Evolutionary conservation across 2,329 filamentous ascomycete species (phyloP), one percentile per base, ranked within the genome.

Genomic region (Colletotrichum tamarilloi): DNA sequence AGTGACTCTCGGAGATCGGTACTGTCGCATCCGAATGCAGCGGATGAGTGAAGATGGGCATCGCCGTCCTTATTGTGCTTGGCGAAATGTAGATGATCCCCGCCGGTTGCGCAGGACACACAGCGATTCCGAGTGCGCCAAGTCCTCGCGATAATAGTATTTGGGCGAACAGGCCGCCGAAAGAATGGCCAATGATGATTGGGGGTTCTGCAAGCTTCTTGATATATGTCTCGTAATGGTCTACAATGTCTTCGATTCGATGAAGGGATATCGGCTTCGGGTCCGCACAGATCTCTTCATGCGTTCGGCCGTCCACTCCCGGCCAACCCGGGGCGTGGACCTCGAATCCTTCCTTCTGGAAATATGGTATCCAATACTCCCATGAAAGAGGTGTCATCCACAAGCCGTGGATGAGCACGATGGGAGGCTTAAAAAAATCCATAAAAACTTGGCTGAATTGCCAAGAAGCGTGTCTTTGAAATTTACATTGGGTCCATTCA

Each of bases 371-470:
- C 77, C 77, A 78, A 26, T 77, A 67, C 57, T 78, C 77, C 77
- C 77, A 78, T 46, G 72, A 77, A 28, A 69, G 28, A 5, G 76
- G 75, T 9, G 75, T 77, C 76, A 78, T 76, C 77, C 77, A 78
- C 32, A 78, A 60, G 5, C 77, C 77, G 57, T 77, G 77, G 63
- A 78, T 76, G 57, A 78, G 62, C 5, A 77, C 32, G 55, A 77
- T 74, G 11, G 74, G 70, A 22, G 64, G 65, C 53, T 74, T 76
- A 30, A 16, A 26, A 1, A 56, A 28, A 28, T 71, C 72, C 72
- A 74, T 67, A 5, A 46, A 38, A 32, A 8, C 22, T 46, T 65
- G 32, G 30, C 62, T 52, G 9, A 16, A 32, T 11, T 65, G 52
- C 62, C 62, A 65, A 57, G 62, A 46, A 42, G 49, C 46, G 3